These are phyloP conservation scores for Collybia sp. DNA, from an alignment of 768 basidiomycete genomes.

Conservation along the genomic window DNA sequence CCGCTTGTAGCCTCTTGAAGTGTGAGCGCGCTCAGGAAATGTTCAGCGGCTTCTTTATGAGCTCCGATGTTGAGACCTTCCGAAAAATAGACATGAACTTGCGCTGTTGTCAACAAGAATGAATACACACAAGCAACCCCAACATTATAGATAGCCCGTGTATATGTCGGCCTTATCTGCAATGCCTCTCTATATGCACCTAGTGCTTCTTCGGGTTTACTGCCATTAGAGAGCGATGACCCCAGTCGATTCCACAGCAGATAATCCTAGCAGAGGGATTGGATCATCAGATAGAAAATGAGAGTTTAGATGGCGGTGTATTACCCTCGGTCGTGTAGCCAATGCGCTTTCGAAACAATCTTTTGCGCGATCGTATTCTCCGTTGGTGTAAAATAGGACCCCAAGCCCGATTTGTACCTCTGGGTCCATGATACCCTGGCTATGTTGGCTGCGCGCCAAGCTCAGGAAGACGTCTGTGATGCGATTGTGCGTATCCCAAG, in stretches of 20 bases:
- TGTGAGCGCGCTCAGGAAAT: slow-evolving; percentile 81
- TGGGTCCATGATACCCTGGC: slow-evolving; percentile 67
- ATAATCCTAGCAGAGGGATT: slow-evolving; percentile 57
- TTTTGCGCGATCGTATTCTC: slow-evolving; percentile 82
- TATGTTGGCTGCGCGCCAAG: slow-evolving; percentile 81
- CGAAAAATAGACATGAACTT: slow-evolving; percentile 1
- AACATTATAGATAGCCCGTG: slow-evolving; percentile 95
- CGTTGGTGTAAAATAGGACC: slow-evolving; percentile 86
- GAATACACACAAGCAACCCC: slow-evolving; percentile 86
- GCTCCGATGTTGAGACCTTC: slow-evolving; percentile 94
- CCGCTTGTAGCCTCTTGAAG: slow-evolving; percentile 69
- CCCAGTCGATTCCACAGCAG: slow-evolving; percentile 94
- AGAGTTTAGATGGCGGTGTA: background rate
- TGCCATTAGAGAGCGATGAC: slow-evolving; percentile 91
- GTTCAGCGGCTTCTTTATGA: slow-evolving; percentile 93
- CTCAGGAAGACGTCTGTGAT: slow-evolving; percentile 81
- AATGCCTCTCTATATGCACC: slow-evolving; percentile 89
- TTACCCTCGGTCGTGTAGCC: slow-evolving; percentile 62
- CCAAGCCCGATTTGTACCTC: slow-evolving; percentile 94
- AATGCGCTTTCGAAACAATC: slow-evolving; percentile 94
- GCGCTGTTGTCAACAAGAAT: too few species aligned
- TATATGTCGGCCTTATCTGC: slow-evolving; percentile 89
- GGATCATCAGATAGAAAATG: too few species aligned
- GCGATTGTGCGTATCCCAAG: slow-evolving; percentile 80
- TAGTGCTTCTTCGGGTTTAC: slow-evolving; percentile 89